Base-by-base conservation (phyloP, 2,329 filamentous ascomycete species). In the Fusarium sororula region DNA sequence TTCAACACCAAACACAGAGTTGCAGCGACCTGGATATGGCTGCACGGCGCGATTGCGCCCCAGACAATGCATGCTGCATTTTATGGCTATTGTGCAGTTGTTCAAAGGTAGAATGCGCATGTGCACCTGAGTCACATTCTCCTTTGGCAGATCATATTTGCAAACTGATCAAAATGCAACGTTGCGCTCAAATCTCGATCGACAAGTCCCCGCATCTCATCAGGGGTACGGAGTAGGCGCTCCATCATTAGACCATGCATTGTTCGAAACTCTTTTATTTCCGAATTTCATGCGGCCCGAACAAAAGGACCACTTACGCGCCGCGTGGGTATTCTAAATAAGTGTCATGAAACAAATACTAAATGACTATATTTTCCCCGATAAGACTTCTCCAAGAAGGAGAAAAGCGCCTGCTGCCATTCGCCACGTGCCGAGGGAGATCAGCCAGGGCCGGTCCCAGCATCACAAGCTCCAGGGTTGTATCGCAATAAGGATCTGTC, bases 21-120 rank as follows among this genome's bases (percentile, higher is more conserved):
- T 11, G 30, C 12, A 53, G n/a, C 12, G 3, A 26, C 30, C 20
- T 26, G 3, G 3, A 20, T 12, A 2, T 26, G 17, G 1, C n/a
- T 24, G 8, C 3, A 0, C 17, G 4, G 0, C 9, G 0, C 20
- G 48, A 3, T 4, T 26, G n/a, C 0, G 15, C 0, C 12, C 18
- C 12, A 53, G n/a, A 0, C 17, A 53, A 26, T 35, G 30, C 8
- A 51, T 26, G 3, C n/a, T 11, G 4, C 5, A 7, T 18, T 26
- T 37, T 0, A 11, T 14, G 12, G 12, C n/a, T 11, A 53, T 5
- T 26, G 0, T 6, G 8, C 3, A 6, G 8, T 12, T 15, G 6
- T 3, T 7, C 2, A 37, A 22, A 11, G 12, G 6, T 11, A 15
- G 1, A 26, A 12, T 22, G 18, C 13, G 32, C 50, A 37, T 53